Conservation (phyloP, 202 grass and related monocot genomes). For the Dendrocalamus latiflorus region DNA sequence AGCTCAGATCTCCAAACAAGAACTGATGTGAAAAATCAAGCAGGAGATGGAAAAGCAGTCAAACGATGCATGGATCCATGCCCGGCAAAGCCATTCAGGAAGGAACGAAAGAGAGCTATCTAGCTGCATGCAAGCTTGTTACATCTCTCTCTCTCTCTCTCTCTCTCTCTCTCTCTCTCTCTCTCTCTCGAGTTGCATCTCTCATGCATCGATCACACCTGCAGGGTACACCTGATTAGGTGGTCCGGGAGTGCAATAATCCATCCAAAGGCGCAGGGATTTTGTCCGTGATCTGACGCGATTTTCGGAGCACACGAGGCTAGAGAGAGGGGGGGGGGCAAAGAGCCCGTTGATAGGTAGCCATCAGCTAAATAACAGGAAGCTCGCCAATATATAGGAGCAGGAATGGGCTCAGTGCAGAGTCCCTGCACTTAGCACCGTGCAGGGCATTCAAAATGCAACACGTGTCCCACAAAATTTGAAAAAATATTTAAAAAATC, state of each 20-base stretch:
- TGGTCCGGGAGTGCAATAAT: not conserved
- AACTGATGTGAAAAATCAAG: not conserved
- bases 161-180: no score
- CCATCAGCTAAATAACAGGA: not conserved
- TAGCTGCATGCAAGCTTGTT: not conserved
- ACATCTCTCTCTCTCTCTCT: not conserved
- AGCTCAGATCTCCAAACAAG: slow-evolving; percentile 15
- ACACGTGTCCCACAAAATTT: no score
- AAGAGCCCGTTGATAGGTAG: not conserved
- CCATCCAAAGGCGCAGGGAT: slow-evolving; percentile 2
- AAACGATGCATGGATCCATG: no score
- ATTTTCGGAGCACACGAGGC: not conserved
- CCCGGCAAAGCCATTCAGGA: not conserved
- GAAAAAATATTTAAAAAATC: no score
- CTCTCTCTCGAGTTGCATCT: not conserved
- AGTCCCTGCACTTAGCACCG: no score
- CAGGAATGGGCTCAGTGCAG: not conserved
- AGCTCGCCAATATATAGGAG: not conserved
- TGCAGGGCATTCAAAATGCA: no score
- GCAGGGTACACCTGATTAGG: slow-evolving; percentile 1
- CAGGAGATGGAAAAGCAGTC: no score
- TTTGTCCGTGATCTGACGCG: slow-evolving; percentile 2
- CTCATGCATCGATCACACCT: not conserved
- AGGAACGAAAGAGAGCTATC: not conserved
- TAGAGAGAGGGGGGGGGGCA: not conserved